These are phyloP conservation scores for Magnolia changhungtana DNA, from an alignment of 164 flowering plant species.

Conservation along the genomic window DNA sequence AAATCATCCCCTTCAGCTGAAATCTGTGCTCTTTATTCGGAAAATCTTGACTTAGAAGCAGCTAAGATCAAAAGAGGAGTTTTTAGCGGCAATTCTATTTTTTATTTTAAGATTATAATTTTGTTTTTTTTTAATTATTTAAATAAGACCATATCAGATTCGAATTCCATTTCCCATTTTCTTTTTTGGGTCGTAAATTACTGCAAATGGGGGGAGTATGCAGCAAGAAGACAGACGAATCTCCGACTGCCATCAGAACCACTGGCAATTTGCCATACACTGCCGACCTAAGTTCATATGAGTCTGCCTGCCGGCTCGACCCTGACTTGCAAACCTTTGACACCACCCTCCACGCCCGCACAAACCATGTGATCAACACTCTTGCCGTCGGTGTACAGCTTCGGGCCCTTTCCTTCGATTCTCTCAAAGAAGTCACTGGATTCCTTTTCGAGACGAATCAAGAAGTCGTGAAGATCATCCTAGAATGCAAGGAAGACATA, in stretches of 20 bases:
- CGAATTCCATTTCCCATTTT: too few species aligned
- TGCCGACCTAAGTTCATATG: constrained; percentile 38
- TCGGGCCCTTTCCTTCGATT: constrained; percentile 55
- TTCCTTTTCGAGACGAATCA: constrained; percentile 68
- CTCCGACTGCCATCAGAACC: constrained; percentile 10
- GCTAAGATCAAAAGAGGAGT: too few species aligned
- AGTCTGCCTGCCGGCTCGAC: constrained; percentile 55
- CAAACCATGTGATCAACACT: constrained; percentile 48
- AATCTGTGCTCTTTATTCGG: too few species aligned
- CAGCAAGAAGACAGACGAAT: constrained; percentile 20
- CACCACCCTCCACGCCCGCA: constrained; percentile 39
- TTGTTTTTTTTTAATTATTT: too few species aligned
- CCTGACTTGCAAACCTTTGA: constrained; percentile 57
- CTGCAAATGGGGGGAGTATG: constrained; percentile 20
- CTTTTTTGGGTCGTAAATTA: background rate
- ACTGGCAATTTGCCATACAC: background rate
- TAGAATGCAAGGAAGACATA: constrained; percentile 54
- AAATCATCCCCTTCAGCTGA: too few species aligned
- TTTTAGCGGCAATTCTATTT: too few species aligned
- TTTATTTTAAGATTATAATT: too few species aligned
- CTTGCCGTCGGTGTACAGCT: constrained; percentile 48
- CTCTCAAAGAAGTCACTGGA: constrained; percentile 57
- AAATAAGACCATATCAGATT: too few species aligned
- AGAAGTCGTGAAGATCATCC: constrained; percentile 59
- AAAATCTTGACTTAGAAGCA: too few species aligned